phyloP scores from a whole-genome alignment of 2,329 filamentous ascomycete species.

The Sclerotinia borealis region DNA sequence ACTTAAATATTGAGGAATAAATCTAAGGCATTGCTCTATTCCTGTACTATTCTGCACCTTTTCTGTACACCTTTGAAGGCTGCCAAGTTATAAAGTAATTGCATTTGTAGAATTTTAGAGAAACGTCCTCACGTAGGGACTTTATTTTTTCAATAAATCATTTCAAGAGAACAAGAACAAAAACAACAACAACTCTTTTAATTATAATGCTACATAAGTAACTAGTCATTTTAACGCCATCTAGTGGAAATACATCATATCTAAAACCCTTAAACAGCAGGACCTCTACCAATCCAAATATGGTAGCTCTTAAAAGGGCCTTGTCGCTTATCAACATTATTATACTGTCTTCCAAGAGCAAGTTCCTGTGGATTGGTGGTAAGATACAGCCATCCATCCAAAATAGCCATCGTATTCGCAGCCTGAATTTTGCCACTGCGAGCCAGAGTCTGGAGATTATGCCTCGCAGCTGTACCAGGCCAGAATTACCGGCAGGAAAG shows the following conservation, averaged over 20 bases:
- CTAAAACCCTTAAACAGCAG: neutral
- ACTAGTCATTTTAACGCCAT: neutral
- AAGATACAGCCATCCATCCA: conserved; percentile 1
- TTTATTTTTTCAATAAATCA: neutral
- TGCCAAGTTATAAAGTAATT: too few relatives aligned
- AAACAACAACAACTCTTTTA: neutral
- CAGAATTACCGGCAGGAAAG: neutral
- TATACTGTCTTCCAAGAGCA: conserved; percentile 1
- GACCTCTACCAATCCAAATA: neutral
- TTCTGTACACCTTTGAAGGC: too few relatives aligned
- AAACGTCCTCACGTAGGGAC: neutral
- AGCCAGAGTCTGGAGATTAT: neutral
- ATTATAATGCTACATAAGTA: neutral
- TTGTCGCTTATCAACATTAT: neutral
- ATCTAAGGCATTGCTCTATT: too few relatives aligned
- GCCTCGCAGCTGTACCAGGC: neutral
- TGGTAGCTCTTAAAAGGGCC: neutral
- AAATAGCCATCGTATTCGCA: conserved; percentile 1
- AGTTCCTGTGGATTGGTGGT: conserved; percentile 1
- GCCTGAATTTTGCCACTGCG: neutral
- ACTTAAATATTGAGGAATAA: too few relatives aligned
- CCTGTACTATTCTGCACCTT: too few relatives aligned
- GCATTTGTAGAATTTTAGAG: neutral
- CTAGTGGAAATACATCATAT: neutral
- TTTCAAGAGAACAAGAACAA: too few relatives aligned